These are phyloP conservation scores for Citrus maxima DNA, from an alignment of 345 rosid species.

Conservation along the genomic window DNA sequence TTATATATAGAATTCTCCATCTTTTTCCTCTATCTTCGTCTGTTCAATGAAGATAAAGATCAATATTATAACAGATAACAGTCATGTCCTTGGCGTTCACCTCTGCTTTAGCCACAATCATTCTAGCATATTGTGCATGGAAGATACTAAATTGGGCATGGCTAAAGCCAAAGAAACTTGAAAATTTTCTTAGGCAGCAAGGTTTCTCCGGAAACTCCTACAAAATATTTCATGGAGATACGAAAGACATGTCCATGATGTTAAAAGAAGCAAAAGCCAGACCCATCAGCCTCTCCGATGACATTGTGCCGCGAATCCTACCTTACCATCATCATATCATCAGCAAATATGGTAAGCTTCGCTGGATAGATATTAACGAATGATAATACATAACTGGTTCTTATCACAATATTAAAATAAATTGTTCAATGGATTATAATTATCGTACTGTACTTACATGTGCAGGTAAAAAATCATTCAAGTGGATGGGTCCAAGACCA, in stretches of 20 bases:
- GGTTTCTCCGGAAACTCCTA: slow-evolving; percentile 47
- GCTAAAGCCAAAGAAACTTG: slow-evolving; percentile 48
- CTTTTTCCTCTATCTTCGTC: not conserved
- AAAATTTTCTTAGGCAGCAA: slow-evolving; percentile 36
- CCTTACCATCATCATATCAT: slow-evolving; percentile 33
- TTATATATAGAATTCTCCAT: no score
- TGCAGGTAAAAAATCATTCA: slow-evolving; percentile 8
- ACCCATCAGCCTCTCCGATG: slow-evolving; percentile 32
- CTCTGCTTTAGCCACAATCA: not conserved
- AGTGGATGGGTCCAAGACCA: slow-evolving; percentile 14
- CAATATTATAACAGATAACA: not conserved
- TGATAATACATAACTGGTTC: not conserved
- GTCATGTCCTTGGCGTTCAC: not conserved
- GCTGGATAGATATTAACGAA: not conserved
- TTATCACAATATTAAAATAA: not conserved
- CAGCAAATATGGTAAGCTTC: not conserved
- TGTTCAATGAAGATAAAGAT: not conserved
- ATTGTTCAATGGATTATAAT: no score
- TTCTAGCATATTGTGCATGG: slow-evolving; percentile 5
- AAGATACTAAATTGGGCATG: slow-evolving; percentile 37
- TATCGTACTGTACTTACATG: no score
- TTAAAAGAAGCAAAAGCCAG: slow-evolving; percentile 27
- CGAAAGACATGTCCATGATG: slow-evolving; percentile 21
- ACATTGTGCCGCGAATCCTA: slow-evolving; percentile 30
- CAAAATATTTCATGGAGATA: slow-evolving; percentile 37